Percentiles rank a stretch among this genome's conserved stretches.
phyloP scores from a whole-genome alignment of 345 rosid species.

The Nasturtium officinale region DNA sequence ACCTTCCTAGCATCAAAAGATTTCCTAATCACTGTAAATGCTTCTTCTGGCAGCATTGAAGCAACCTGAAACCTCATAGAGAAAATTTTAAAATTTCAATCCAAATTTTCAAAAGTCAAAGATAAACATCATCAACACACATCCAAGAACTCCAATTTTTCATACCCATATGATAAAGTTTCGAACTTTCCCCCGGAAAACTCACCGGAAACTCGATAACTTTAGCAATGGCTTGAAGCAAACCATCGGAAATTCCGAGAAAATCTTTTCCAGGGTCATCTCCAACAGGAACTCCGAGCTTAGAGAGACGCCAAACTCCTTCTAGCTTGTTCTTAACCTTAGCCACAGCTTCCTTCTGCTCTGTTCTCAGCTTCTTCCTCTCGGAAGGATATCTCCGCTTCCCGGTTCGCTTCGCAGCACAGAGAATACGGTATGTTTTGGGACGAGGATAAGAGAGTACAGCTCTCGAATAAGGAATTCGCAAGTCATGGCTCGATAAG shows the following conservation, averaged over 20 bases:
- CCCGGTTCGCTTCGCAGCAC: constrained; percentile 79
- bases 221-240: constrained; percentile 82
- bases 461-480: constrained; percentile 20
- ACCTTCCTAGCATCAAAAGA: constrained; percentile 98
- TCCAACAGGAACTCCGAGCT: constrained; percentile 69
- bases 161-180: constrained; percentile 8
- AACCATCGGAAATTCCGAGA: constrained; percentile 59
- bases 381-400: constrained; percentile 91
- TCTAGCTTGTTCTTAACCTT: constrained; percentile 65
- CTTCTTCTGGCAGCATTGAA: constrained; percentile 81
- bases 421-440: constrained; percentile 42
- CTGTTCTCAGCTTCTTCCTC: constrained; percentile 75
- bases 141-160: background rate
- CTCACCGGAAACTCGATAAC: constrained; percentile 73
- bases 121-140: background rate
- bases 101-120: constrained; percentile 5
- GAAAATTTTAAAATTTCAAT: background rate
- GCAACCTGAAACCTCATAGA: constrained; percentile 62
- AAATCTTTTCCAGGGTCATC: constrained; percentile 90
- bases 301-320: constrained; percentile 86
- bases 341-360: constrained; percentile 55
- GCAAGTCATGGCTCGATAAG: constrained; percentile 29
- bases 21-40: constrained; percentile 76
- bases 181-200: constrained; percentile 49
- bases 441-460: constrained; percentile 31